These are phyloP conservation scores for Nakaseomyces nivariensis DNA, from an alignment of 1,139 yeast species.

Conservation along the genomic window DNA sequence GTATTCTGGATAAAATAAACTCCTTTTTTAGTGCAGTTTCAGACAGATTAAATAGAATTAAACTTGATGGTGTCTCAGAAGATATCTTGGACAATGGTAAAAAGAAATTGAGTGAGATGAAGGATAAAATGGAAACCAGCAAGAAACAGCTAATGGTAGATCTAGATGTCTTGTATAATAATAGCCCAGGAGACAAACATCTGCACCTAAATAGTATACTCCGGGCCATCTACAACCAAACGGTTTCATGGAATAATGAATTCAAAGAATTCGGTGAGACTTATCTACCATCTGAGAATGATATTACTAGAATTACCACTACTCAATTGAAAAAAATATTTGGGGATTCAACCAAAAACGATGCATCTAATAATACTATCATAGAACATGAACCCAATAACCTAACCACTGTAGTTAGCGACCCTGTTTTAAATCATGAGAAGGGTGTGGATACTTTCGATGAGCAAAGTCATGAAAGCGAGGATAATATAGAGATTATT, in stretches of 20 bases:
- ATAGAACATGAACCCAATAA: background rate
- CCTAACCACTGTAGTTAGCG: background rate
- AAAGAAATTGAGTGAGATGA: conserved; percentile 47
- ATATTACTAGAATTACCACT: conserved; percentile 83
- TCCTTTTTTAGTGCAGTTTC: conserved; percentile 66
- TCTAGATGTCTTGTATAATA: conserved; percentile 45
- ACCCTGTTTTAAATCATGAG: background rate
- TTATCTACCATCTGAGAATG: conserved; percentile 85
- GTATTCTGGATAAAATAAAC: conserved; percentile 44
- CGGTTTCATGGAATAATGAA: conserved; percentile 81
- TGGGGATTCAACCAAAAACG: conserved; percentile 32
- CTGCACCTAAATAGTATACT: conserved; percentile 60
- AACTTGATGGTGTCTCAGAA: conserved; percentile 62
- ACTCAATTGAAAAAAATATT: conserved; percentile 74
- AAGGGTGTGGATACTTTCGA: background rate
- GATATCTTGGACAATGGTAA: conserved; percentile 67
- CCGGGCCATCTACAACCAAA: conserved; percentile 67
- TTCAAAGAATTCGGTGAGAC: conserved; percentile 72
- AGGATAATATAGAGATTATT: background rate
- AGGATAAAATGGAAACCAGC: conserved; percentile 45
- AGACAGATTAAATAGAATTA: conserved; percentile 64
- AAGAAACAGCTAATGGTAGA: conserved; percentile 36
- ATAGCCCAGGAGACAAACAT: conserved; percentile 54
- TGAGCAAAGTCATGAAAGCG: background rate
- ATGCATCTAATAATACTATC: background rate